Evolutionary conservation across 257 asterid genomes (phyloP), one percentile per base, ranked within the genome.

Genomic region (Nicotiana knightiana): DNA sequence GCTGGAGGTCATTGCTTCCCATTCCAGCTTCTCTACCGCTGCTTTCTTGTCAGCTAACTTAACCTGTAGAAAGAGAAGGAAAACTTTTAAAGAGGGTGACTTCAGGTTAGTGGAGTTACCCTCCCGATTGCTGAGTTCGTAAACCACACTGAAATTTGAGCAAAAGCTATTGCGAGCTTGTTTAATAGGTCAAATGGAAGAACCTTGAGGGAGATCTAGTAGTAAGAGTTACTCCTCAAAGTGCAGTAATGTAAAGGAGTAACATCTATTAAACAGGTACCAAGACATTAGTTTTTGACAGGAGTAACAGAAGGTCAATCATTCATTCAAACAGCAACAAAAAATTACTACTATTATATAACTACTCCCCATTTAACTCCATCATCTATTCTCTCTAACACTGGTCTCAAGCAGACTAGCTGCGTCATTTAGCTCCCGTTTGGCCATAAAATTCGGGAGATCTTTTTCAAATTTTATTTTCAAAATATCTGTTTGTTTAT

Each of bases 31-130:
- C 83, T 95, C 99, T 71, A 92, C 91, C 15, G 97, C 96, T 53
- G 99, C 99, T 90, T 90, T 98, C 87, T 92, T 93, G 91, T 95
- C 98, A n/a, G 99, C 98, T 85, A 95, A 93, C 89, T 93, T 92
- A 84, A 92, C 87, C 99, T 95, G 10, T 62, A 62, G 35, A 62
- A 13, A 62, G 67, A 21, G 28, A 58, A 58, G 64, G 64, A 58
- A 9, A 8, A 3, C 4, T 9, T 24, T 3, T 7, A 9, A 62
- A 62, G 33, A 62, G 10, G 66, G 67, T 61, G 33, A 24, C 3
- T 30, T 24, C 11, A 24, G 32, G 16, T 62, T 62, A 62, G 67
- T 62, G 67, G 67, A 62, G 67, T 10, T 3, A 62, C 17, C 66
- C 67, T 62, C 3, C 67, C 6, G 16, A 24, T 21, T 62, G 33